Percentiles rank a stretch among this genome's conserved stretches.
phyloP scores from a whole-genome alignment of 164 flowering plant genomes.

The Tinospora cordifolia region DNA sequence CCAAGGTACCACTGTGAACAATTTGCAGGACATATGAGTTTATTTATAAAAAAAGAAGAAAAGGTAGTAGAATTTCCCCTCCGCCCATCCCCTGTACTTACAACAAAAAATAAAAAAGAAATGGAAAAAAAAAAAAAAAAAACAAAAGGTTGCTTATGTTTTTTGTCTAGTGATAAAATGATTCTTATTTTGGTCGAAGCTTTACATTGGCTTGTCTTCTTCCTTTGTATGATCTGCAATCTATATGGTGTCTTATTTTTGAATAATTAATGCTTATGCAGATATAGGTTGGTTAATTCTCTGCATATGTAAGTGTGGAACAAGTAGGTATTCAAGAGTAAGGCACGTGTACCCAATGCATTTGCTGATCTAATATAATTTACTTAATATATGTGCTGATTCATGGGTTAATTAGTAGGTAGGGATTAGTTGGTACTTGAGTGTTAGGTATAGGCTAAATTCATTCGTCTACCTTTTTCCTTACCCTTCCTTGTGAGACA shows the following conservation, averaged over 20 bases:
- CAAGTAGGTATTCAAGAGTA: not conserved
- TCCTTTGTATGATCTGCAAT: too few relatives aligned
- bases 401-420: not conserved
- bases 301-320: constrained; percentile 3
- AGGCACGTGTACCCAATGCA: not conserved
- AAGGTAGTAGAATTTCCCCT: too few relatives aligned
- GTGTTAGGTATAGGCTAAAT: not conserved
- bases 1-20: constrained; percentile 55
- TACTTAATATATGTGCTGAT: not conserved
- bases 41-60: not conserved
- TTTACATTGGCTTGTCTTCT: not conserved
- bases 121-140: too few relatives aligned
- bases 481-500: not conserved
- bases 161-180: not conserved
- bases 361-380: not conserved
- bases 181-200: not conserved
- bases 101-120: not conserved
- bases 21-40: constrained; percentile 2
- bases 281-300: too few relatives aligned
- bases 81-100: too few relatives aligned
- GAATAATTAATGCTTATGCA: too few relatives aligned
- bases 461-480: not conserved
- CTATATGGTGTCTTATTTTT: too few relatives aligned
- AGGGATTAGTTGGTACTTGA: not conserved
- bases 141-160: not conserved